Base-by-base conservation (phyloP, 2,329 filamentous ascomycete genomes). In the Sphaerulina vaccinii region DNA sequence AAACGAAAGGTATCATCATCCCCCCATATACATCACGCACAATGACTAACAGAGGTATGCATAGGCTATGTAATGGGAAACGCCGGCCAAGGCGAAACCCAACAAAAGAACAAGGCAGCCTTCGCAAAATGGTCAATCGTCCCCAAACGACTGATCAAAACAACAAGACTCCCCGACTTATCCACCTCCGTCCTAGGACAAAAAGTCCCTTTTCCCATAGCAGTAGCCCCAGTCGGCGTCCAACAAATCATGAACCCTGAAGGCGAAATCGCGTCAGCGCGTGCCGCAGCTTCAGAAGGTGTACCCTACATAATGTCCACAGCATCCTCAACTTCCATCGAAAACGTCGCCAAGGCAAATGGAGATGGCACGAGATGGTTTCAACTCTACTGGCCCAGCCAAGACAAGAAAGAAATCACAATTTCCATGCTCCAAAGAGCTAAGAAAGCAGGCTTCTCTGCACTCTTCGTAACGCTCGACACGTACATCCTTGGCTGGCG, bases 341-440 rank as follows among this genome's bases (percentile, higher is more conserved):
- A 88, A 65, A 80, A 88, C 38, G 79, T 88, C 0, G 84, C 82
- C 0, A 64, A 73, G 9, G 82, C 81, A 0, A 82, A 78, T 44
- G 79, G 78, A 0, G 53, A 58, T 15, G 62, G 58, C 1, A 73
- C 78, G 24, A 18, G 36, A 9, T 90, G 85, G 84, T 90, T 79
- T 65, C 87, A 90, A 65, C 77, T 90, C 0, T 90, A 90, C 71
- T 89, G 85, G 84, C 86, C 86, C 0, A 72, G 75, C 75, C 83
- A 84, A 0, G 70, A 76, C 16, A 79, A 81, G 49, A 78, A 89
- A 46, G 79, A 84, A 2, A 73, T 89, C 49, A 89, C 86, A 0
- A 71, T 77, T 0, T 86, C 81, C 1, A 70, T 90, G 13, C 74
- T 90, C 3, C 64, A 69, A 1, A 77, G 85, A 0, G 87, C 85